phyloP scores from a whole-genome alignment of 2,329 filamentous ascomycete genomes.

The Emergomyces africanus region DNA sequence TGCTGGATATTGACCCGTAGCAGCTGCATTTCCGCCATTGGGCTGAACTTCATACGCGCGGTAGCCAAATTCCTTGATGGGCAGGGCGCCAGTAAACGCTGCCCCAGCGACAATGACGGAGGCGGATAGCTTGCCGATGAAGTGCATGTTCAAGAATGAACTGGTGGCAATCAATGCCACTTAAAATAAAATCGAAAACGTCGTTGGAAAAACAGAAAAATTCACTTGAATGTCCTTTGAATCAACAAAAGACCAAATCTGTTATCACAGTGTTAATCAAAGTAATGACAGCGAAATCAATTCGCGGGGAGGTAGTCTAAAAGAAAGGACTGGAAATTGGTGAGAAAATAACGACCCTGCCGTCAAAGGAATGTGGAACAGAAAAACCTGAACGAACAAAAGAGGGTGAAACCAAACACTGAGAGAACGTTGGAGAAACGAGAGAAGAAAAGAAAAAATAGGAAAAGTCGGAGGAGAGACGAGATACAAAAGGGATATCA shows the following conservation, averaged over 20 bases:
- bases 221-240: slow-evolving; percentile 4
- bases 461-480: slow-evolving; percentile 2
- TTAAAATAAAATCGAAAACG: slow-evolving; percentile 1
- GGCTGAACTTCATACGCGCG: background rate
- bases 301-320: slow-evolving; percentile 16
- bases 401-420: slow-evolving; percentile 6
- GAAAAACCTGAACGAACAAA: slow-evolving; percentile 9
- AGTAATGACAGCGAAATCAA: slow-evolving; percentile 22
- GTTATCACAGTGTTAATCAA: background rate
- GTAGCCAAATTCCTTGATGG: slow-evolving; percentile 12
- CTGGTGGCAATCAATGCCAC: slow-evolving; percentile 17
- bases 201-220: slow-evolving; percentile 4
- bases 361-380: slow-evolving; percentile 3
- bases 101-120: slow-evolving; percentile 25
- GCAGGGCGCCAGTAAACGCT: slow-evolving; percentile 22
- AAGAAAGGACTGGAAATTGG: slow-evolving; percentile 9
- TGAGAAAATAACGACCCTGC: slow-evolving; percentile 8
- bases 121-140: slow-evolving; percentile 24
- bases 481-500: background rate
- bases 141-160: slow-evolving; percentile 23
- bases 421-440: slow-evolving; percentile 9
- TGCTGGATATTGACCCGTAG: slow-evolving; percentile 3
- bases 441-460: slow-evolving; percentile 7
- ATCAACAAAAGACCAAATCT: slow-evolving; percentile 9
- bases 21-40: background rate